Evolutionary conservation across 768 basidiomycete species (phyloP).

Genomic region (Trametes cinnabarina): DNA sequence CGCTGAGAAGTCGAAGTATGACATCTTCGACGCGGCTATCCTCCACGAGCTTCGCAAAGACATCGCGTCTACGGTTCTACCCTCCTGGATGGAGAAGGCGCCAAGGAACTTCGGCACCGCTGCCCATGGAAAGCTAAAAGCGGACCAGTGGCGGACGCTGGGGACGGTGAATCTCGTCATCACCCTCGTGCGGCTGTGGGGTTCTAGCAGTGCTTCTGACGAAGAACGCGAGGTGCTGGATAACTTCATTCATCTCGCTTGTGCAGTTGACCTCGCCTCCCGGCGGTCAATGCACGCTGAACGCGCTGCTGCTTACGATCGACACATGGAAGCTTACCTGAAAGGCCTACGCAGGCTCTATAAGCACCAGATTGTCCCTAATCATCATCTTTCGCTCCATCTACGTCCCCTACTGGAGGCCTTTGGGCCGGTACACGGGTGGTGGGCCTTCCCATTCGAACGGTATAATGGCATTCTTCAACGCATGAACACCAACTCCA

Average conservation of each 20-base stretch:
- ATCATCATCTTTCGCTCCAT: conserved; percentile 35
- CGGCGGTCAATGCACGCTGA: background rate
- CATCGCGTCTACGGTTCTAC: conserved; percentile 14
- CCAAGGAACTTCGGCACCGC: conserved; percentile 35
- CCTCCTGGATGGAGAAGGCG: conserved; percentile 31
- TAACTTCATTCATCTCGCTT: conserved; percentile 31
- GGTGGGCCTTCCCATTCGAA: conserved; percentile 31
- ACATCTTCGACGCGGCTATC: background rate
- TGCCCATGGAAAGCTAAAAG: conserved; percentile 33
- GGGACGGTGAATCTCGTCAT: conserved; percentile 34
- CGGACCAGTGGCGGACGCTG: conserved; percentile 36
- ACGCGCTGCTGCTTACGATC: conserved; percentile 4
- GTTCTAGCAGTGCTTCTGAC: conserved; percentile 8
- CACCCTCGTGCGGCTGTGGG: conserved; percentile 38
- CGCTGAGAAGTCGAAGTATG: background rate
- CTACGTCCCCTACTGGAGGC: conserved; percentile 24
- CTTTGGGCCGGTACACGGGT: conserved; percentile 31
- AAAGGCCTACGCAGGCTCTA: conserved; percentile 21
- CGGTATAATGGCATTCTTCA: conserved; percentile 30
- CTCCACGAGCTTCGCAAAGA: background rate
- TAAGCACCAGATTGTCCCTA: conserved; percentile 26
- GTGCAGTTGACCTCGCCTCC: conserved; percentile 25
- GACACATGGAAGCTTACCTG: conserved; percentile 23
- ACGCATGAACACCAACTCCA: conserved; percentile 25
- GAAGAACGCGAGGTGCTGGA: conserved; percentile 16